These are phyloP conservation scores for Incumbomyces lentus DNA, from an alignment of 2,329 filamentous ascomycete genomes.

Conservation along the genomic window DNA sequence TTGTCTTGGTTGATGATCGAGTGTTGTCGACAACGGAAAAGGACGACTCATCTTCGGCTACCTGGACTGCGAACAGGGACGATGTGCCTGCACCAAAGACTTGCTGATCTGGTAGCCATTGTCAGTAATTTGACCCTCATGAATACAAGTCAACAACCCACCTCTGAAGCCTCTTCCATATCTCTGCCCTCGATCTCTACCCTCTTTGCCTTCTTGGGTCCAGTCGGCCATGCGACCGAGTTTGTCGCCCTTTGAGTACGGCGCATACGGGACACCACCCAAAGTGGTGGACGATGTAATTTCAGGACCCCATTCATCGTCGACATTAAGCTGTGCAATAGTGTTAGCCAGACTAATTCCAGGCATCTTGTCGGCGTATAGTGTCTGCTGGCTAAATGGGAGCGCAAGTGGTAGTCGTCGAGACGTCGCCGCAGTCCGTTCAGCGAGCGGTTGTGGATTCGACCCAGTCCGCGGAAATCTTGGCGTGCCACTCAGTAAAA, in stretches of 20 bases:
- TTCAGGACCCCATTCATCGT: constrained; percentile 79
- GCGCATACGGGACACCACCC: constrained; percentile 91
- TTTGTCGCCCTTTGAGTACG: constrained; percentile 98
- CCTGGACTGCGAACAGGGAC: constrained; percentile 79
- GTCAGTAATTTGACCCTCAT: constrained; percentile 2
- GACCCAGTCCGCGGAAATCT: too few relatives aligned
- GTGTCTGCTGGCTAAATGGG: not conserved
- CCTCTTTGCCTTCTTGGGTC: constrained; percentile 76
- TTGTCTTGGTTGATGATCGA: constrained; percentile 70
- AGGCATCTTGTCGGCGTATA: constrained; percentile 33
- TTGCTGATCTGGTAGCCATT: constrained; percentile 64
- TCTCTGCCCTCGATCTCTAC: constrained; percentile 63
- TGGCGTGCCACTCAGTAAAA: too few relatives aligned
- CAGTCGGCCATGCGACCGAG: constrained; percentile 98
- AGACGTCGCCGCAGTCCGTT: too few relatives aligned
- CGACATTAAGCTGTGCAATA: constrained; percentile 60
- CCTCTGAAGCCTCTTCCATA: constrained; percentile 92
- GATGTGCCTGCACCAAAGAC: constrained; percentile 86
- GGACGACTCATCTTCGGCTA: constrained; percentile 87
- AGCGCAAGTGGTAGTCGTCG: too few relatives aligned
- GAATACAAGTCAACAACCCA: constrained; percentile 31
- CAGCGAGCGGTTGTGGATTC: too few relatives aligned
- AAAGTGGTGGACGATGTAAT: constrained; percentile 77
- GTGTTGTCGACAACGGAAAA: constrained; percentile 98
- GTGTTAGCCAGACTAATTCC: constrained; percentile 52